Base-by-base conservation (phyloP, 352 stramenopile genomes). In the Pythium brassicae region DNA sequence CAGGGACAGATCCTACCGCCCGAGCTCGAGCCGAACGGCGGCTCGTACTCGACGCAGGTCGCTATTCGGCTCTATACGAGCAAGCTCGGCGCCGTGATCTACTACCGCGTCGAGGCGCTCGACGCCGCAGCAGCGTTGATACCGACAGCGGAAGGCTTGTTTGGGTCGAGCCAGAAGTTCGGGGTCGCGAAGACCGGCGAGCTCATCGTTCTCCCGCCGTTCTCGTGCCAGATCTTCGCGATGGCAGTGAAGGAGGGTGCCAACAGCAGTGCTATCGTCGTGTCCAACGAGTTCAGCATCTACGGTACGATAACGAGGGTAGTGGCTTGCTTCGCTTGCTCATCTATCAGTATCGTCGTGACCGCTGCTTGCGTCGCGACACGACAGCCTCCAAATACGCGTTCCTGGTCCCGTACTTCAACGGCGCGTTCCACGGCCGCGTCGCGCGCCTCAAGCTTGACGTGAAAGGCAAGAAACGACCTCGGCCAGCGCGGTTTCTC, bases 321-420 rank as follows among this genome's bases (percentile, higher is more conserved):
- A 40, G 27, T 37, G 19, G 2, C n/a, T 53, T 19, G 10, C 19
- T 25, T 19, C 15, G 10, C 48, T 6, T 26, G 11, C 22, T 25
- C 20, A 29, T 25, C n/a, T n/a, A n/a, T n/a, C n/a, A n/a, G n/a
- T n/a, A n/a, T n/a, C n/a, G n/a, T n/a, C n/a, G n/a, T n/a, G n/a
- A n/a, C n/a, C n/a, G n/a, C n/a, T n/a, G n/a, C 20, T 48, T 17
- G 26, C 35, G 5, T 12, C 0, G 3, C 9, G 26, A 1, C 6
- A 27, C 29, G 10, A 53, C 40, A 93, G 83, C 83, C 19, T 69
- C 78, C 12, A 87, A 89, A 54, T 93, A 88, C 51, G 59, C 72
- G 25, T 93, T 83, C 43, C 52, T 93, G 8, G 68, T 90, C 1
- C 83, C 83, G 5, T 79, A 74, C 37, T 93, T 90, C 55, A 89